Evolutionary conservation across 1,139 yeast species (phyloP), one percentile per base, ranked within the genome.

Genomic region (Entelexis paramagnoliae): DNA sequence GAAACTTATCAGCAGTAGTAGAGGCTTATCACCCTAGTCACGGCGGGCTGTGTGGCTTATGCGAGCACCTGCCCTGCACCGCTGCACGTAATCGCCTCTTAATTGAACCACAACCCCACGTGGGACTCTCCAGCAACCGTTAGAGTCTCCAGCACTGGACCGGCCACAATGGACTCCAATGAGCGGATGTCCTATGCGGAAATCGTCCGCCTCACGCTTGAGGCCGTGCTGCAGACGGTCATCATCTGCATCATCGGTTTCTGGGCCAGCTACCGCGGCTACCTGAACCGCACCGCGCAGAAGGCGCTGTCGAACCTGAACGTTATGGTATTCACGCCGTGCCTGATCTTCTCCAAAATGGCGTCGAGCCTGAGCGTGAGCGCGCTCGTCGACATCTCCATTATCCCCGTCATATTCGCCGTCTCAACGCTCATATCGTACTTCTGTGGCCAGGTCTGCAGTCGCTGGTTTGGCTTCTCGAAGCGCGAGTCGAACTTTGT

Each of bases 301-400:
- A 81, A 81, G 63, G 76, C 76, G 48, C 69, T 85, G 29, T 79
- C 86, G 20, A 73, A 75, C 53, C 71, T 85, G 48, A 85, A 85
- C 61, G 93, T 85, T 40, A 87, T 82, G 67, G 70, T 85, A 52
- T 83, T 85, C 68, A 85, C 94, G 20, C 94, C 95, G 6, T 84
- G 93, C 59, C 76, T 85, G 68, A 85, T 85, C 59, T 85, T 85
- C 66, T 74, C 82, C 57, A 85, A 85, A 66, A 74, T 85, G 60
- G 94, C 93, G 11, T 79, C 88, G 4, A 79, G 87, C 7, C 70
- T 85, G 49, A 78, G 86, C 29, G 68, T 83, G 49, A 71, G 76
- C 59, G 83, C 83, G 58, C 73, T 85, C 68, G 67, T 78, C 29
- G 93, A 84, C 63, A 75, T 85, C 51, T 74, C 83, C 43, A 69